Evolutionary conservation across 2,329 filamentous ascomycete species (phyloP).

Genomic region (Proliferodiscus dingleyae): DNA sequence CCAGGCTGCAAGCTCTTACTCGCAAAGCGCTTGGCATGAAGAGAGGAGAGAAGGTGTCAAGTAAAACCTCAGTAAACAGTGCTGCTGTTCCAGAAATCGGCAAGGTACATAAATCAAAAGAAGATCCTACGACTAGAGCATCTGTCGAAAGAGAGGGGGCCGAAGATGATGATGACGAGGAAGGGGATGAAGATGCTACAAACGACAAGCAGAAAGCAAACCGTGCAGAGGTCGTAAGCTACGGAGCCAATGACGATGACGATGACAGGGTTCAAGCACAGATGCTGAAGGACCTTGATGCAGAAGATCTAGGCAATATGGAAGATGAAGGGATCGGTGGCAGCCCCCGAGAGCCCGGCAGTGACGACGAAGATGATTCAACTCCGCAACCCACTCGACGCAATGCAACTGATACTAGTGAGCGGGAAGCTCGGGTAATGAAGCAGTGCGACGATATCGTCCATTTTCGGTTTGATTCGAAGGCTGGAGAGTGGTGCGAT

Average conservation of each 20-base stretch:
- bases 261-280: constrained; percentile 69
- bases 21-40: constrained; percentile 79
- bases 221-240: constrained; percentile 76
- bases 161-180: constrained; percentile 36
- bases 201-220: constrained; percentile 71
- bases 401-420: constrained; percentile 22
- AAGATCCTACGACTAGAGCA: constrained; percentile 40
- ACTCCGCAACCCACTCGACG: constrained; percentile 24
- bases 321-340: constrained; percentile 50
- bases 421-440: constrained; percentile 60
- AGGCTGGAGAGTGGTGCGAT: constrained; percentile 67
- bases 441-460: constrained; percentile 62
- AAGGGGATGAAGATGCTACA: constrained; percentile 71
- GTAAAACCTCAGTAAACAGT: constrained; percentile 50
- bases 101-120: constrained; percentile 51
- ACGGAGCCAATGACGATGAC: constrained; percentile 88
- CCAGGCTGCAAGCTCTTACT: constrained; percentile 63
- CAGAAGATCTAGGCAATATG: constrained; percentile 43
- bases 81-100: constrained; percentile 75
- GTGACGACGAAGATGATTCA: constrained; percentile 33
- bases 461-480: constrained; percentile 75
- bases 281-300: constrained; percentile 53
- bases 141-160: constrained; percentile 61
- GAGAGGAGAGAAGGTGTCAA: constrained; percentile 52
- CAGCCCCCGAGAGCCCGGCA: constrained; percentile 37